Conservation (phyloP, 202 grass and related monocot species). For the Schoenoplectus tabernaemontani region DNA sequence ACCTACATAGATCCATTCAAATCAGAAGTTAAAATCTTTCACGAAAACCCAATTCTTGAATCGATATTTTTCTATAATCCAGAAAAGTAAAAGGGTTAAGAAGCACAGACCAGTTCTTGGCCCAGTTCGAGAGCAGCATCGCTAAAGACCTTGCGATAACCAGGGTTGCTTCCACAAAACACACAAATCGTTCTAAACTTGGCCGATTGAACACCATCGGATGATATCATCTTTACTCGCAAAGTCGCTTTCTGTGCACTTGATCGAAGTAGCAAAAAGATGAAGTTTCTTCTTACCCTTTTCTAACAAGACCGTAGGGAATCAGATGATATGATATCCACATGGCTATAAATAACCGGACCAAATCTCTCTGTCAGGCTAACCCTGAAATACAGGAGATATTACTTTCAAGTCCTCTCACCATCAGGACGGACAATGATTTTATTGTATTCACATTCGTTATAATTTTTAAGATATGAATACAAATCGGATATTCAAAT, state of each 20-base stretch:
- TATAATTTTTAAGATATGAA: too few species aligned
- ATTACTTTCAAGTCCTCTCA: constrained; percentile 2
- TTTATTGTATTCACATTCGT: too few species aligned
- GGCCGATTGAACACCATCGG: constrained; percentile 17
- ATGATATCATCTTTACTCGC: neutral
- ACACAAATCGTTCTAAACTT: constrained; percentile 89
- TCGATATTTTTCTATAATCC: neutral
- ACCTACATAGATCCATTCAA: constrained; percentile 34
- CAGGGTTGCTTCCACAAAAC: constrained; percentile 95
- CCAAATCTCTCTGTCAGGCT: neutral
- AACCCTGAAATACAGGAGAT: neutral
- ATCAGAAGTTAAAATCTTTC: neutral
- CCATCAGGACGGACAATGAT: neutral
- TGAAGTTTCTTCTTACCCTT: neutral
- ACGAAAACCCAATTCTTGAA: constrained; percentile 22
- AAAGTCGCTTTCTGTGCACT: neutral
- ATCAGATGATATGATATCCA: neutral
- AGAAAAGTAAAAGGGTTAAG: neutral
- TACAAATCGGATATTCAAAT: too few species aligned
- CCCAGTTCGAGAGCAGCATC: constrained; percentile 87
- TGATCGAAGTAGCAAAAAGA: neutral
- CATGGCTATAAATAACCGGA: constrained; percentile 11
- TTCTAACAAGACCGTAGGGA: neutral
- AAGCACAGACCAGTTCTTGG: constrained; percentile 43
- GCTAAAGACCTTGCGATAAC: constrained; percentile 59